A percentile compares a stretch with the other conserved stretches of the same genome.
Evolutionary conservation across 305 asterid species (phyloP).

Genomic region (Petunia hybrid): DNA sequence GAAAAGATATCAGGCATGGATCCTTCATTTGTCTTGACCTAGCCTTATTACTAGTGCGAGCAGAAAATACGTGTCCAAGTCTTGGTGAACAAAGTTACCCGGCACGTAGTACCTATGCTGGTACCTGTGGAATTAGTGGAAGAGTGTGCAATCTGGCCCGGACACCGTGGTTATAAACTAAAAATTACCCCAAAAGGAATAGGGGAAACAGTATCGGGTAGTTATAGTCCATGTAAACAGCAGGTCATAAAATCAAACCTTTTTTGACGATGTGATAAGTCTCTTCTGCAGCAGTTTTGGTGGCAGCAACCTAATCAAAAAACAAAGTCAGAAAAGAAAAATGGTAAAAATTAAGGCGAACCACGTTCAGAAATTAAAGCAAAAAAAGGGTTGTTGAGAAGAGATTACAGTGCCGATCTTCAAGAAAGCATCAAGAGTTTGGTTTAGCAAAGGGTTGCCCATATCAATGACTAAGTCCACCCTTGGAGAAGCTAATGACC

Average conservation of each 20-base stretch:
- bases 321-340: conserved; percentile 19
- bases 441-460: conserved; percentile 81
- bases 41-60: not conserved
- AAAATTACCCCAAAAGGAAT: not conserved
- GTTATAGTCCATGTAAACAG: not conserved
- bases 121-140: too few species aligned
- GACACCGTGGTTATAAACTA: not conserved
- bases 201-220: not conserved
- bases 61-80: too few species aligned
- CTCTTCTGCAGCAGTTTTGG: conserved; percentile 74
- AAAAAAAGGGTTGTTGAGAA: not conserved
- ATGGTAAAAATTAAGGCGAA: not conserved
- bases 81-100: too few species aligned
- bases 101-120: too few species aligned
- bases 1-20: not conserved
- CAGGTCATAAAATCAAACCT: conserved; percentile 46
- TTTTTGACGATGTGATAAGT: conserved; percentile 50
- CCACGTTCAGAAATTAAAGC: not conserved
- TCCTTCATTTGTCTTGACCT: not conserved
- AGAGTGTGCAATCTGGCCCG: too few species aligned
- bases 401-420: conserved; percentile 69
- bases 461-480: conserved; percentile 61
- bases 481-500: conserved; percentile 55
- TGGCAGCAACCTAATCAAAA: conserved; percentile 63
- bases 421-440: conserved; percentile 76